Conservation (phyloP, 1,139 yeast genomes). For the Geotrichum siamense region DNA sequence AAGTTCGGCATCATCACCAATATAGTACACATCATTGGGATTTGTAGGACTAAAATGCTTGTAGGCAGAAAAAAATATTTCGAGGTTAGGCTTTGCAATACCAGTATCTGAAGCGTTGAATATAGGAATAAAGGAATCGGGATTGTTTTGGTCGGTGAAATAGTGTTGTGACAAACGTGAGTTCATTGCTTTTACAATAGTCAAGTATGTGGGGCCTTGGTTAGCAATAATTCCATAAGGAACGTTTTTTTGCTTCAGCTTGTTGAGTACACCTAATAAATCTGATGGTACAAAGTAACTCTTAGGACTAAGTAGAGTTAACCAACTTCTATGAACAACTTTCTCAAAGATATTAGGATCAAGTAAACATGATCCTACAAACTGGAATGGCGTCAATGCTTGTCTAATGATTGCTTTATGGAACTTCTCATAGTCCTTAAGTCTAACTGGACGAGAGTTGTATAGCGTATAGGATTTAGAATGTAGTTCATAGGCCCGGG, state of each 20-base stretch:
- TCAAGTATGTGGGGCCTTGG: constrained; percentile 23
- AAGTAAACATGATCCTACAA: constrained; percentile 1
- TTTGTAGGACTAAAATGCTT: constrained; percentile 2
- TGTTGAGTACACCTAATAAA: constrained; percentile 18
- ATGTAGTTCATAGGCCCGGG: not conserved
- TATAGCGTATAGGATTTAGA: constrained; percentile 1
- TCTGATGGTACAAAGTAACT: constrained; percentile 22
- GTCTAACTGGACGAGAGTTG: constrained; percentile 6
- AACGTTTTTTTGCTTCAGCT: constrained; percentile 19
- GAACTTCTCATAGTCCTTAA: constrained; percentile 11
- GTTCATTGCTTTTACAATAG: constrained; percentile 15
- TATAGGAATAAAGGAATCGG: constrained; percentile 16
- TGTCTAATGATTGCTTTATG: constrained; percentile 2
- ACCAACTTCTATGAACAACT: constrained; percentile 10
- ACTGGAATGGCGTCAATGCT: not conserved
- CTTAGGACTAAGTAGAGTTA: constrained; percentile 19
- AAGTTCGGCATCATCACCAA: constrained; percentile 19
- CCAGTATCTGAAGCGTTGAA: constrained; percentile 25
- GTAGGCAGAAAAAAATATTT: constrained; percentile 17
- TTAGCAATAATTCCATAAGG: constrained; percentile 32
- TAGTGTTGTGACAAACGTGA: constrained; percentile 4
- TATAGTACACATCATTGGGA: constrained; percentile 18
- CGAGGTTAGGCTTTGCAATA: constrained; percentile 21
- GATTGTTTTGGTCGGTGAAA: not conserved
- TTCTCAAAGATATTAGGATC: constrained; percentile 1